Base-by-base conservation (phyloP, 2,329 filamentous ascomycete genomes). In the Diaporthe sp. region DNA sequence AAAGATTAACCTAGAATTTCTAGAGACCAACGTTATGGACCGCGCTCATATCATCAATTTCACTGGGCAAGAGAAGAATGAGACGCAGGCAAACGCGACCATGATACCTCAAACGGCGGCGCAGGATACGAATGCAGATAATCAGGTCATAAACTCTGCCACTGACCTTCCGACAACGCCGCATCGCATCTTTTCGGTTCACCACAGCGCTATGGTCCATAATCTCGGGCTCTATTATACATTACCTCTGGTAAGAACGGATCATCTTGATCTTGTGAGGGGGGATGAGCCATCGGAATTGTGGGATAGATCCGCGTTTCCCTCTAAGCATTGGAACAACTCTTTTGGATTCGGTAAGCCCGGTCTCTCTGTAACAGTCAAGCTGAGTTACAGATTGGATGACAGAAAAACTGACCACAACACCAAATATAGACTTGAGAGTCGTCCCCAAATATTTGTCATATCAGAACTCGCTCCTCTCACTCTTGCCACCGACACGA, bases 111-210 rank as follows among this genome's bases (percentile, higher is more conserved):
- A 25, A 63, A 37, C 15, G 9, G 32, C 32, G 5, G n/a, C 12
- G 58, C 19, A 19, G 19, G 1, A 25, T 12, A 3, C 35, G 4
- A 19, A 1, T 4, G 4, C 1, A 42, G 22, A 39, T 22, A n/a
- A 7, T n/a, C 4, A 25, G 22, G 39, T 0, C 10, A 5, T 0
- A 12, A 9, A 15, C 2, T n/a, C 15, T 5, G 27, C 51, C 17
- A 1, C 13, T 30, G 27, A 32, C 27, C 4, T 13, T 17, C 4
- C 27, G 17, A 17, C 7, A 30, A 19, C 53, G 1, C 1, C 25
- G 7, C 5, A 4, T 53, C n/a, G 2, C 1, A 1, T 12, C 3
- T 56, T 56, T 17, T 10, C 53, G 7, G 0, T 10, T 2, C 3
- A 7, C 1, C 15, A 5, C 6, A 44, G 42, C 42, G 17, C 15